Conservation (phyloP, 108 stramenopile genomes). For the Pseudonitzschia multiseries region DNA sequence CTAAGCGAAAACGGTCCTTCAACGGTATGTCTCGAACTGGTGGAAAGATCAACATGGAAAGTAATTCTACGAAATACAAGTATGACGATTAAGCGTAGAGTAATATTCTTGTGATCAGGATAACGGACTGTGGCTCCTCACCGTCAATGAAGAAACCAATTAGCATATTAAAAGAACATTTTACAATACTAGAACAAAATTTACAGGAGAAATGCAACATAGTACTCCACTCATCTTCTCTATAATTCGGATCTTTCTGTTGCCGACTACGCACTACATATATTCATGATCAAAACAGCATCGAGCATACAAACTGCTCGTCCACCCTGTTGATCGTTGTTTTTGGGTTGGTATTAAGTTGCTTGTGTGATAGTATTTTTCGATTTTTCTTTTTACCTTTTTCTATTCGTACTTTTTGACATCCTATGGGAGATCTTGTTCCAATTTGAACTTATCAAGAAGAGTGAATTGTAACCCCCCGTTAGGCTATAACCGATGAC, state of each 20-base stretch:
- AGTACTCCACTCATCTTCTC: no score
- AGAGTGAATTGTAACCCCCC: constrained; percentile 29
- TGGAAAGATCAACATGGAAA: constrained; percentile 69
- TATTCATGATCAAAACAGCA: background rate
- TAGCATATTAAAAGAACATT: no score
- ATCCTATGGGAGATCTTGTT: background rate
- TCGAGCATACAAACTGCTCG: no score
- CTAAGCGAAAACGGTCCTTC: constrained; percentile 95
- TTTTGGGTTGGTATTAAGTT: no score
- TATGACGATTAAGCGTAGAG: constrained; percentile 16
- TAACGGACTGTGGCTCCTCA: no score
- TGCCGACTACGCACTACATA: background rate
- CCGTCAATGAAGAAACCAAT: no score
- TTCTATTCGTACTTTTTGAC: constrained; percentile 4
- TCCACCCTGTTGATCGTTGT: no score
- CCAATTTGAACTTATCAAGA: constrained; percentile 47
- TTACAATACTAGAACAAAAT: no score
- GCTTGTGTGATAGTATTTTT: no score
- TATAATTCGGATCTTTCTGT: no score
- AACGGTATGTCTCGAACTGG: constrained; percentile 85
- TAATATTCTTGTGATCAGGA: no score
- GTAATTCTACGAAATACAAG: constrained; percentile 75
- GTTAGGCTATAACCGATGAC: constrained; percentile 48
- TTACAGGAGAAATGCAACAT: no score
- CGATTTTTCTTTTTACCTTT: background rate